These are phyloP conservation scores for Zizania palustris DNA, from an alignment of 202 grass and related monocot species.

Conservation along the genomic window DNA sequence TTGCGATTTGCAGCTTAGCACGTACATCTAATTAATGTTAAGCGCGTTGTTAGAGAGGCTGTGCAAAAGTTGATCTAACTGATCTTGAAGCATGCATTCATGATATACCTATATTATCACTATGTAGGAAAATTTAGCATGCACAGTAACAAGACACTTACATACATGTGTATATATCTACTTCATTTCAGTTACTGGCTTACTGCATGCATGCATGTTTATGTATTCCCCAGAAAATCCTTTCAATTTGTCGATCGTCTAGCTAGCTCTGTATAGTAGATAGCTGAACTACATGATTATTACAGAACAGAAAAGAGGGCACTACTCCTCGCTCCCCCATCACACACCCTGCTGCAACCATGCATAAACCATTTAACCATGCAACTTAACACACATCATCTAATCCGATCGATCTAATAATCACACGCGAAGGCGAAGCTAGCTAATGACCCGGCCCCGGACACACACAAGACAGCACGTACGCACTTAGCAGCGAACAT, in stretches of 20 bases:
- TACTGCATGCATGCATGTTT: no score
- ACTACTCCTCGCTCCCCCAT: not conserved
- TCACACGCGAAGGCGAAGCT: slow-evolving; percentile 5
- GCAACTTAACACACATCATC: not conserved
- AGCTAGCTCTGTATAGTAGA: no score
- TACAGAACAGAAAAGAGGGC: no score
- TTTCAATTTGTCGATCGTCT: no score
- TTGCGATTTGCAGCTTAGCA: not conserved
- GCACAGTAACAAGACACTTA: not conserved
- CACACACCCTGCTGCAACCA: not conserved
- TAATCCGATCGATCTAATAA: not conserved
- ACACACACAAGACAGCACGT: not conserved
- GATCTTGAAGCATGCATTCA: not conserved
- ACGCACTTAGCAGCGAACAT: slow-evolving; percentile 26
- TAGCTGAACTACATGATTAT: no score
- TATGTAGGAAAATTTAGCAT: not conserved
- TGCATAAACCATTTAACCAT: not conserved
- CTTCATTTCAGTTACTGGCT: no score
- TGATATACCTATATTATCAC: not conserved
- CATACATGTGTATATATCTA: not conserved
- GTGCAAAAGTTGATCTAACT: not conserved
- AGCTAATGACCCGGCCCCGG: not conserved
- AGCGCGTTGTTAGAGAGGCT: not conserved
- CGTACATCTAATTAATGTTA: no score
- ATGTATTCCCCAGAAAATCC: no score